phyloP scores from a whole-genome alignment of 2,329 filamentous ascomycete genomes.

The Emydomyces testavorans region DNA sequence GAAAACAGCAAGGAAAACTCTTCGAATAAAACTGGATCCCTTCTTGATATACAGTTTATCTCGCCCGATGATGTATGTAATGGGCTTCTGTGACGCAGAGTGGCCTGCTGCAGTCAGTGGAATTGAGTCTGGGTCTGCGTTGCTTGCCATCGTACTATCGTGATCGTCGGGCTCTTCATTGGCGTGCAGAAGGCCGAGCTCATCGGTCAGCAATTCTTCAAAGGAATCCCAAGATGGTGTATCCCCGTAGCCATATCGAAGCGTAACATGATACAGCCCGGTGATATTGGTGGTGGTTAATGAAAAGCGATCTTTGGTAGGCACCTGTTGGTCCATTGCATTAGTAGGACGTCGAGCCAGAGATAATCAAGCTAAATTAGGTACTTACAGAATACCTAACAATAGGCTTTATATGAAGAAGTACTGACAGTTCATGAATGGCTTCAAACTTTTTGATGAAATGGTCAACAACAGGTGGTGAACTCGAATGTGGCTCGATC shows the following conservation, averaged over 20 bases:
- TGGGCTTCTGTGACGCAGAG: conserved; percentile 7
- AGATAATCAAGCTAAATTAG: neutral
- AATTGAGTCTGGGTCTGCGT: conserved; percentile 8
- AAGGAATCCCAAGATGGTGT: conserved; percentile 13
- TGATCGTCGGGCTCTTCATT: conserved; percentile 11
- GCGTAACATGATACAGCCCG: conserved; percentile 13
- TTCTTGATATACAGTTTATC: conserved; percentile 30
- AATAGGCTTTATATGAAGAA: conserved; percentile 52
- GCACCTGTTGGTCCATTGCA: conserved; percentile 47
- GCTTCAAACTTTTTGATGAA: conserved; percentile 61
- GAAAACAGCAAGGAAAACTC: conserved; percentile 25
- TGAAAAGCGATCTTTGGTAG: conserved; percentile 42
- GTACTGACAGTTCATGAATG: conserved; percentile 56
- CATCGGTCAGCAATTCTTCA: conserved; percentile 12
- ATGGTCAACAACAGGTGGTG: conserved; percentile 57
- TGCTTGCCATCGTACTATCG: conserved; percentile 17
- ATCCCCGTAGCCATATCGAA: conserved; percentile 16
- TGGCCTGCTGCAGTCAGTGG: conserved; percentile 1
- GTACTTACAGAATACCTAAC: conserved; percentile 13
- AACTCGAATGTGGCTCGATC: conserved; percentile 58
- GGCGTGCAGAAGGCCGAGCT: conserved; percentile 7
- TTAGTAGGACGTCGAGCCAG: neutral
- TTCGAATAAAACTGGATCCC: conserved; percentile 22
- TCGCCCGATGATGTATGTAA: conserved; percentile 41
- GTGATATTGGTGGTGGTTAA: conserved; percentile 22